Evolutionary conservation across 2,329 filamentous ascomycete genomes (phyloP).

Genomic region (Epichloe gansuensis): DNA sequence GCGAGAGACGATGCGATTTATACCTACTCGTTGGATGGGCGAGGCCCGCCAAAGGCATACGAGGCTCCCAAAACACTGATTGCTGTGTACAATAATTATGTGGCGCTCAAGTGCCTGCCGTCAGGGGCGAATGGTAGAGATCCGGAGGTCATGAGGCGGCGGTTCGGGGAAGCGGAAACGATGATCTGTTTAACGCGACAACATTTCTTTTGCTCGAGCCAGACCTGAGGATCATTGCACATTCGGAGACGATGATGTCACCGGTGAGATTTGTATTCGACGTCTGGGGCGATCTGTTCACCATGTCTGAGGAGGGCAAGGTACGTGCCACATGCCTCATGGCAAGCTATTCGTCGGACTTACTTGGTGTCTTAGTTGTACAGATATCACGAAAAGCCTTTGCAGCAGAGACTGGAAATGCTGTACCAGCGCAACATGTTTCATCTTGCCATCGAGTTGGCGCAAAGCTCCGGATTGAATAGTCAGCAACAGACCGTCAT

Average conservation of each 20-base stretch:
- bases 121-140: conserved; percentile 37
- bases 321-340: conserved; percentile 29
- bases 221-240: conserved; percentile 77
- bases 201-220: conserved; percentile 89
- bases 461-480: conserved; percentile 78
- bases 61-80: conserved; percentile 82
- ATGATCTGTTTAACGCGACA: conserved; percentile 74
- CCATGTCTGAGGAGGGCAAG: conserved; percentile 88
- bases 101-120: conserved; percentile 74
- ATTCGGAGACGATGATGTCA: conserved; percentile 74
- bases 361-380: conserved; percentile 44
- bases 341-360: background rate
- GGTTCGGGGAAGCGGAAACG: conserved; percentile 60
- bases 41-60: conserved; percentile 80
- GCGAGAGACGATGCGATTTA: conserved; percentile 92
- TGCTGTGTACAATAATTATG: conserved; percentile 69
- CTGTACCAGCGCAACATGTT: conserved; percentile 91
- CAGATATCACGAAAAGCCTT: conserved; percentile 78
- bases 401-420: conserved; percentile 86
- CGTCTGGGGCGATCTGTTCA: conserved; percentile 84
- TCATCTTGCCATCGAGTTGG: conserved; percentile 80
- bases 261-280: conserved; percentile 70
- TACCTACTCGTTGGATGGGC: conserved; percentile 75
- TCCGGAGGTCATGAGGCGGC: conserved; percentile 51
- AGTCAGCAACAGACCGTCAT: conserved; percentile 77